These are phyloP conservation scores for Euclidium syriacum DNA, from an alignment of 345 rosid species.

Conservation along the genomic window DNA sequence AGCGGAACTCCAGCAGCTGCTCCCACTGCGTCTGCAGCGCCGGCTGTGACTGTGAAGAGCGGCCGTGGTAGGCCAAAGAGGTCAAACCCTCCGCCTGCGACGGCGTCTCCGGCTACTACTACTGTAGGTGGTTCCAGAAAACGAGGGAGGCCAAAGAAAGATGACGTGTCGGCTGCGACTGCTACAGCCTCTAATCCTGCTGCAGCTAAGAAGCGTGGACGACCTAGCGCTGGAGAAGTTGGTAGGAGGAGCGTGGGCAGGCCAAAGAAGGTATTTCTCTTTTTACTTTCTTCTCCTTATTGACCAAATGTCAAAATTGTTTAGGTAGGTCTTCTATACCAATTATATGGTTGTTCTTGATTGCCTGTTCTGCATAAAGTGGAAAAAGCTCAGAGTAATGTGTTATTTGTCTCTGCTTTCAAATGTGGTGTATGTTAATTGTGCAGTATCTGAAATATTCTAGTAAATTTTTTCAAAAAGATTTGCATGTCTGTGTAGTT, in stretches of 20 bases:
- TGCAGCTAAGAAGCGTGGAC: conserved; percentile 38
- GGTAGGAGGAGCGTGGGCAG: conserved; percentile 45
- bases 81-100: not conserved
- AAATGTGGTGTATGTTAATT: not conserved
- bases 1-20: not conserved
- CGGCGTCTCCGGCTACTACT: not conserved
- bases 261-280: conserved; percentile 52
- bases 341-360: not conserved
- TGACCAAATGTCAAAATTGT: not conserved
- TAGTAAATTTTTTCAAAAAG: not conserved
- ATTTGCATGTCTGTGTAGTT: not conserved
- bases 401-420: not conserved
- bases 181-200: not conserved
- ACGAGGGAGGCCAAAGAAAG: conserved; percentile 61
- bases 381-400: not conserved
- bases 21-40: not conserved
- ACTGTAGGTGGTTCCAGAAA: conserved; percentile 13
- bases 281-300: not conserved
- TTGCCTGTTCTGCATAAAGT: not conserved
- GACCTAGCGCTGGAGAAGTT: conserved; percentile 30
- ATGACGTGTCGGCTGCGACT: not conserved
- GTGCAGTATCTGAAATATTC: not conserved
- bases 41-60: conserved; percentile 13
- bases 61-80: conserved; percentile 23
- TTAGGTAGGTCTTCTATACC: not conserved